Conservation (phyloP, 805 yeast genomes). For the Yarrowia porcina region DNA sequence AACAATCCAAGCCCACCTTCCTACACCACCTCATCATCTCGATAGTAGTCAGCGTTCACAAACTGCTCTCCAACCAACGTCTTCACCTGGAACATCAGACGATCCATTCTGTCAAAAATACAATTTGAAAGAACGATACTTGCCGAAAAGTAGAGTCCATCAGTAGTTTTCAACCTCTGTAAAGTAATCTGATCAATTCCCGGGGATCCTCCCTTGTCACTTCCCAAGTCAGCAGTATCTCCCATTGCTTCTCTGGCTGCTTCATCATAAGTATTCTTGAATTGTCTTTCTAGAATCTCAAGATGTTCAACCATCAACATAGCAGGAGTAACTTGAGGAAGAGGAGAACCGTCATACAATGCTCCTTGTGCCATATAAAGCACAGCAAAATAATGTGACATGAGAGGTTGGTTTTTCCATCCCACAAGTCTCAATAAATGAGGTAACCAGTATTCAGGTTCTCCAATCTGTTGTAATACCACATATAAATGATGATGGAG, state of each 20-base stretch:
- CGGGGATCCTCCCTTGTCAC: too few relatives aligned
- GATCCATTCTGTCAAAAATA: slow-evolving; percentile 38
- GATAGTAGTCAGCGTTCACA: slow-evolving; percentile 31
- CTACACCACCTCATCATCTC: neutral
- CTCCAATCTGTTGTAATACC: slow-evolving; percentile 33
- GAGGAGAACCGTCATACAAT: slow-evolving; percentile 34
- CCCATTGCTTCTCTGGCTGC: slow-evolving; percentile 6
- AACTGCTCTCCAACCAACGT: slow-evolving; percentile 40
- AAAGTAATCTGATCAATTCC: slow-evolving; percentile 10
- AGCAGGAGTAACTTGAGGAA: slow-evolving; percentile 39
- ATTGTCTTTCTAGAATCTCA: neutral
- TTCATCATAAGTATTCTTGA: neutral
- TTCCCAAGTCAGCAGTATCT: neutral
- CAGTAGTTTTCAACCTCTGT: slow-evolving; percentile 27
- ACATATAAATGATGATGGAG: slow-evolving; percentile 33
- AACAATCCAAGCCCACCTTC: too few relatives aligned
- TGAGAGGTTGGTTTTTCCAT: slow-evolving; percentile 35
- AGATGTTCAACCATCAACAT: slow-evolving; percentile 31
- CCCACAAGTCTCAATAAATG: slow-evolving; percentile 34
- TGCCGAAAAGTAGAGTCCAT: slow-evolving; percentile 32
- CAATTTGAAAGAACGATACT: slow-evolving; percentile 33
- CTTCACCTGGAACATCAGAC: slow-evolving; percentile 35
- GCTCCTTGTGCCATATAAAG: slow-evolving; percentile 38
- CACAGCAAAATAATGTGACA: slow-evolving; percentile 35
- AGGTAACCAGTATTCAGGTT: slow-evolving; percentile 31